Evolutionary conservation across 768 basidiomycete species (phyloP).

Genomic region (Russula ochroleuca): DNA sequence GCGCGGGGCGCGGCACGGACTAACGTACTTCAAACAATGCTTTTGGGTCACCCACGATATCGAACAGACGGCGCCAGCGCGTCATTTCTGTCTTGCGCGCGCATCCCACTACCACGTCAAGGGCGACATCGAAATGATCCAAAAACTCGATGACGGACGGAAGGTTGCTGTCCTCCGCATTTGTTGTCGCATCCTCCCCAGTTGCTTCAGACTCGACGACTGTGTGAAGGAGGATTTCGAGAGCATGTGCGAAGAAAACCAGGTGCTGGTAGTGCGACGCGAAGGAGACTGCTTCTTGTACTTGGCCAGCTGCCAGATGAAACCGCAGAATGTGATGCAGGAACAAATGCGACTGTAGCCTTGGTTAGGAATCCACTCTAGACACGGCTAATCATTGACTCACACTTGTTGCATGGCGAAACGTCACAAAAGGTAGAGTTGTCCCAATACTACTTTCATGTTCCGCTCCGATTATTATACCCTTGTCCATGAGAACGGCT

Average conservation of each 20-base stretch:
- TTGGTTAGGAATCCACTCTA: slow-evolving; percentile 2
- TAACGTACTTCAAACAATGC: slow-evolving; percentile 76
- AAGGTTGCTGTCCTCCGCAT: slow-evolving; percentile 39
- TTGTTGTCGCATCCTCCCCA: slow-evolving; percentile 20
- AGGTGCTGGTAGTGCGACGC: slow-evolving; percentile 83
- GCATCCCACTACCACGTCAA: slow-evolving; percentile 94
- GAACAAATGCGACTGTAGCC: slow-evolving; percentile 80
- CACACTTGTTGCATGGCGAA: slow-evolving; percentile 87
- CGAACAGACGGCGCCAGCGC: slow-evolving; percentile 84
- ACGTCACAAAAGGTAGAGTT: slow-evolving; percentile 84
- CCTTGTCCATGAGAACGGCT: slow-evolving; percentile 99
- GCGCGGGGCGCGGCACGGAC: neutral
- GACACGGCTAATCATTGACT: slow-evolving; percentile 32
- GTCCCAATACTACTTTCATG: slow-evolving; percentile 73
- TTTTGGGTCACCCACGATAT: slow-evolving; percentile 86
- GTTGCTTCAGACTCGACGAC: slow-evolving; percentile 82
- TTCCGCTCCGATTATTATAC: slow-evolving; percentile 95
- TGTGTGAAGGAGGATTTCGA: slow-evolving; percentile 91
- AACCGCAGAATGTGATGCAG: slow-evolving; percentile 85
- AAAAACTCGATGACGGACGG: slow-evolving; percentile 80
- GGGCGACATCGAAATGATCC: slow-evolving; percentile 85
- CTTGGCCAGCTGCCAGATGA: slow-evolving; percentile 60
- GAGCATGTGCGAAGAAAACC: slow-evolving; percentile 88
- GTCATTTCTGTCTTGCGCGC: slow-evolving; percentile 95
- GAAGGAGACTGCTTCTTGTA: slow-evolving; percentile 77